phyloP scores from a whole-genome alignment of 306 rosid species.

The Lagenaria siceraria region DNA sequence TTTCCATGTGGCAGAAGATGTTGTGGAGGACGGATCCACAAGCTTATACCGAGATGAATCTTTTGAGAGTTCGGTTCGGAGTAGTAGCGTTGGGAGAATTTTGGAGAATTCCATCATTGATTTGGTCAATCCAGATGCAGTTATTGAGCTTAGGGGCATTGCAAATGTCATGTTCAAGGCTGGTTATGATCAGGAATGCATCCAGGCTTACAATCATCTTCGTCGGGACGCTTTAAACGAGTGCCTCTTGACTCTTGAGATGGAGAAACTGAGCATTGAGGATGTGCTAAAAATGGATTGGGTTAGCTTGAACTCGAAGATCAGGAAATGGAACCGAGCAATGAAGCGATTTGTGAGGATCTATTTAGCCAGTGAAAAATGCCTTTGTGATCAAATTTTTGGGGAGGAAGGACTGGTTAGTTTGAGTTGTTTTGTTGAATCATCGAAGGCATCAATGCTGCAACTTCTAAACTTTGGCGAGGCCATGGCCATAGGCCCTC shows the following conservation, averaged over 20 bases:
- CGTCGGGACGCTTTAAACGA: slow-evolving; percentile 78
- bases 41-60: slow-evolving; percentile 67
- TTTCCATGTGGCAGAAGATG: slow-evolving; percentile 61
- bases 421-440: slow-evolving; percentile 53
- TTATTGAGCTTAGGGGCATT: slow-evolving; percentile 56
- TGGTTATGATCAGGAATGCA: slow-evolving; percentile 60
- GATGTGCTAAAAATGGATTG: slow-evolving; percentile 76
- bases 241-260: slow-evolving; percentile 58
- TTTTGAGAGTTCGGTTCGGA: slow-evolving; percentile 41
- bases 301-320: slow-evolving; percentile 56
- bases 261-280: slow-evolving; percentile 76
- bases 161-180: slow-evolving; percentile 58
- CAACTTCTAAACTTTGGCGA: slow-evolving; percentile 83
- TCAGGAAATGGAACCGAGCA: slow-evolving; percentile 72
- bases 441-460: slow-evolving; percentile 72
- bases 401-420: slow-evolving; percentile 42
- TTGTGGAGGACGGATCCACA: slow-evolving; percentile 48
- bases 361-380: slow-evolving; percentile 75
- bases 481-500: slow-evolving; percentile 92
- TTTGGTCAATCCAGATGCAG: slow-evolving; percentile 48
- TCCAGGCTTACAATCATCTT: slow-evolving; percentile 49
- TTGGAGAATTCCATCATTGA: slow-evolving; percentile 52
- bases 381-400: slow-evolving; percentile 64
- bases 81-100: slow-evolving; percentile 48
- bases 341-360: slow-evolving; percentile 76